These are phyloP conservation scores for Malus hybrid DNA, from an alignment of 331 rosid genomes.

Conservation along the genomic window DNA sequence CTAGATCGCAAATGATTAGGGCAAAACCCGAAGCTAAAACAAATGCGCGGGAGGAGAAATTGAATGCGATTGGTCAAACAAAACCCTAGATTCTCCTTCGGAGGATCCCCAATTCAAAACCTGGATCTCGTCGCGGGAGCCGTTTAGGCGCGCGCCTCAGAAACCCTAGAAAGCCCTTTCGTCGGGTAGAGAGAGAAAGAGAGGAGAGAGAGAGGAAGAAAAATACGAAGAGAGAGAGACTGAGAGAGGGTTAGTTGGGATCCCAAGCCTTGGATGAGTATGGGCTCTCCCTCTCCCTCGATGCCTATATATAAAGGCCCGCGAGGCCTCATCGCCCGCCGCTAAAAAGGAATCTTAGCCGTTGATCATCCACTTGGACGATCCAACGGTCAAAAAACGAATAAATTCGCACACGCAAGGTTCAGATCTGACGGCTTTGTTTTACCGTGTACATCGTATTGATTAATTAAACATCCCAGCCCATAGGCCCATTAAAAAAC, in stretches of 20 bases:
- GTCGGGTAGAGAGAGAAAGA: slow-evolving; percentile 20
- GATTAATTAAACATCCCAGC: neutral
- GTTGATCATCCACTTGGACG: neutral
- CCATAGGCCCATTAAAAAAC: neutral
- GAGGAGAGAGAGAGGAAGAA: neutral
- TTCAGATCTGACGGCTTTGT: slow-evolving; percentile 30
- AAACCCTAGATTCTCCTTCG: slow-evolving; percentile 35
- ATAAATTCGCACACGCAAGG: neutral
- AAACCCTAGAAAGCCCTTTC: slow-evolving; percentile 48
- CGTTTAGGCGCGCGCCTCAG: slow-evolving; percentile 23
- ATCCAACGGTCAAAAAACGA: slow-evolving; percentile 15
- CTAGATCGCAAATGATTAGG: slow-evolving; percentile 41
- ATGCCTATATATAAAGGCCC: slow-evolving; percentile 39
- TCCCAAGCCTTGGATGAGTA: slow-evolving; percentile 1
- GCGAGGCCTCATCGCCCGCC: slow-evolving; percentile 17
- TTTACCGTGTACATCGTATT: neutral
- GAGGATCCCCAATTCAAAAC: slow-evolving; percentile 39
- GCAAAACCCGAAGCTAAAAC: slow-evolving; percentile 20
- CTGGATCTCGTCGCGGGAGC: slow-evolving; percentile 37
- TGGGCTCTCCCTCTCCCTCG: slow-evolving; percentile 4
- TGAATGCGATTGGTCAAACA: slow-evolving; percentile 14
- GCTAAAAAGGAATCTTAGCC: slow-evolving; percentile 27
- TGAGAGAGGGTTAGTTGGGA: neutral
- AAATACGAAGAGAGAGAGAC: slow-evolving; percentile 1
- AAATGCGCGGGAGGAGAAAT: slow-evolving; percentile 8